These are phyloP conservation scores for Starmerella vitae DNA, from an alignment of 805 yeast genomes.

Conservation along the genomic window DNA sequence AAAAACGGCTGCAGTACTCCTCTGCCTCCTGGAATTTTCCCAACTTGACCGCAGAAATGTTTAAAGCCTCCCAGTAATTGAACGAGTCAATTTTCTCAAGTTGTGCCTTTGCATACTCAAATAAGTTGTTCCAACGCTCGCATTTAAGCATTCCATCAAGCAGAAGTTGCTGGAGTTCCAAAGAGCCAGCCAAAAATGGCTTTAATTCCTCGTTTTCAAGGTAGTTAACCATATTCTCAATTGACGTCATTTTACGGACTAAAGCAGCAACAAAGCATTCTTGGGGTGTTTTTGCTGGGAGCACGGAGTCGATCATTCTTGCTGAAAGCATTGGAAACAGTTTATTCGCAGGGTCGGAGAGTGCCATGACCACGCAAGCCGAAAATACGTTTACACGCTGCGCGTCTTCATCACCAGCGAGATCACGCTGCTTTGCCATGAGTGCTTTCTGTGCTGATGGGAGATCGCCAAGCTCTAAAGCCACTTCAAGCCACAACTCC, in stretches of 20 bases:
- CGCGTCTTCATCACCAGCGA: too few species aligned
- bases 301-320: constrained; percentile 39
- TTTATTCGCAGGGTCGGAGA: constrained; percentile 33
- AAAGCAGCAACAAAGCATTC: constrained; percentile 49
- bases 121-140: constrained; percentile 35
- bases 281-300: constrained; percentile 46
- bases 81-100: constrained; percentile 57
- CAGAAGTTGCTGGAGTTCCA: constrained; percentile 42
- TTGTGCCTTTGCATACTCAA: constrained; percentile 30
- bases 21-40: constrained; percentile 27
- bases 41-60: constrained; percentile 34
- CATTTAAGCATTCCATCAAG: constrained; percentile 33
- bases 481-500: constrained; percentile 18
- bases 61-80: constrained; percentile 52
- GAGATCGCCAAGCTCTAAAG: constrained; percentile 15
- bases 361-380: constrained; percentile 35
- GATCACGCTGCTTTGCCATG: constrained; percentile 20
- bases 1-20: constrained; percentile 23
- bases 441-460: constrained; percentile 19
- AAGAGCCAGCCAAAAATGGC: constrained; percentile 31
- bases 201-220: constrained; percentile 17
- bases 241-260: constrained; percentile 33
- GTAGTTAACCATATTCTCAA: constrained; percentile 28
- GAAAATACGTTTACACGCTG: constrained; percentile 18
- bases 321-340: constrained; percentile 50